Base-by-base conservation (phyloP, 2,329 filamentous ascomycete species). In the Thielaviopsis euricoi region DNA sequence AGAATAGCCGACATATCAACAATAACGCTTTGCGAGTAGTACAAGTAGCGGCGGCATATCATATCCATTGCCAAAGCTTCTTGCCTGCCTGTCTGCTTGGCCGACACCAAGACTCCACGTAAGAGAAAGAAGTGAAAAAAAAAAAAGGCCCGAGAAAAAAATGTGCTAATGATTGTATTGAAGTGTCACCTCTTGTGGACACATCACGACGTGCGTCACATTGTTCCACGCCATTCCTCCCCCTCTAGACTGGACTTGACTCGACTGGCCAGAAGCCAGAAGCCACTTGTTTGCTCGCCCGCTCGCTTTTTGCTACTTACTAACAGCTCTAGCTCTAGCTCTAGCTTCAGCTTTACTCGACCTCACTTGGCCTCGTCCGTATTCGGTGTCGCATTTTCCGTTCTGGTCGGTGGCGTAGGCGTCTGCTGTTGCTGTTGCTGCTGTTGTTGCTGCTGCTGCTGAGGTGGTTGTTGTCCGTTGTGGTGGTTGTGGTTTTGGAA, bases 281-380 rank as follows among this genome's bases (percentile, higher is more conserved):
- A 17, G 43, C 43, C 43, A 19, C n/a, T 48, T n/a, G n/a, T n/a
- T n/a, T 6, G 43, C 43, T 19, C 3, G 2, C 19, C 13, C 4
- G 43, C 43, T 19, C 3, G 2, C 19, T 21, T 48, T 17, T 48
- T n/a, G 3, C 19, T 13, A n/a, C 43, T n/a, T 48, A 15, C 37
- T 43, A 15, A 10, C 7, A 21, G 43, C 43, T 19, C n/a, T n/a
- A 48, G n/a, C 43, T n/a, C n/a, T n/a, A 46, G n/a, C 40, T 17
- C 19, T 19, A n/a, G n/a, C 19, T 10, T 19, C 37, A 43, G 13
- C 37, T 15, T 4, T 17, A 43, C 37, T 43, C 29, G 29, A 17
- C 40, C 48, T 60, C 59, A 60, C 55, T 60, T 60, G 13, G 59
- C 52, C 37, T 60, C 59, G 23, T 60, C 59, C 4, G 59, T 55